phyloP scores from a whole-genome alignment of 2,329 filamentous ascomycete species.

The Hawksworthiomyces lignivorus region DNA sequence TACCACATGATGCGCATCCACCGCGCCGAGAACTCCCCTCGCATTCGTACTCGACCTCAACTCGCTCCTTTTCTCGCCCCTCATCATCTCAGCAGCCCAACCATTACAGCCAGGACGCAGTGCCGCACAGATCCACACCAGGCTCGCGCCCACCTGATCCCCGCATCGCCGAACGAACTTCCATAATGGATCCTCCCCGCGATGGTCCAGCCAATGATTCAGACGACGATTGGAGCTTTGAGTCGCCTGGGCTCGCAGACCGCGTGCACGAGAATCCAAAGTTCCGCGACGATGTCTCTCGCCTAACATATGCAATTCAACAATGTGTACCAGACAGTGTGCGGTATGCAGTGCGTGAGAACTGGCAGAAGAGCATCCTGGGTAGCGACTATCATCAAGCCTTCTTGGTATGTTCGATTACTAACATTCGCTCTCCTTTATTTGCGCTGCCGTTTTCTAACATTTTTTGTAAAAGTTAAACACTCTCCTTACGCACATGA shows the following conservation, averaged over 20 bases:
- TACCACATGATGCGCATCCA: no score
- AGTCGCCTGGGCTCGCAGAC: constrained; percentile 21
- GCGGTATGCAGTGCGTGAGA: constrained; percentile 40
- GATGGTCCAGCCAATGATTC: background rate
- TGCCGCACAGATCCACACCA: no score
- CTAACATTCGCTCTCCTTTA: background rate
- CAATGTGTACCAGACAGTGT: constrained; percentile 37
- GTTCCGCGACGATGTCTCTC: constrained; percentile 31
- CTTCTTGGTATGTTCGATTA: constrained; percentile 39
- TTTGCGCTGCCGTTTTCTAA: no score
- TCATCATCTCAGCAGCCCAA: no score
- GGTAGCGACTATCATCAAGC: constrained; percentile 45
- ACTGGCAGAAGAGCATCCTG: constrained; percentile 41
- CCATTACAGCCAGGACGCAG: no score
- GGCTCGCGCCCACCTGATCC: constrained; percentile 7
- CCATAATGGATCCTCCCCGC: constrained; percentile 25
- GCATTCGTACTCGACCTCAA: no score
- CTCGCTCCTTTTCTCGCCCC: no score
- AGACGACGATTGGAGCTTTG: background rate
- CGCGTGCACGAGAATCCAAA: constrained; percentile 23
- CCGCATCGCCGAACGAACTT: constrained; percentile 9
- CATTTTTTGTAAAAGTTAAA: constrained; percentile 40
- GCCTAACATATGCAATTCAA: constrained; percentile 31
- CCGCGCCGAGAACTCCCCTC: no score
- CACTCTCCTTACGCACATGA: constrained; percentile 38